Base-by-base conservation (phyloP, 768 basidiomycete genomes). In the Boletus barrowsii region DNA sequence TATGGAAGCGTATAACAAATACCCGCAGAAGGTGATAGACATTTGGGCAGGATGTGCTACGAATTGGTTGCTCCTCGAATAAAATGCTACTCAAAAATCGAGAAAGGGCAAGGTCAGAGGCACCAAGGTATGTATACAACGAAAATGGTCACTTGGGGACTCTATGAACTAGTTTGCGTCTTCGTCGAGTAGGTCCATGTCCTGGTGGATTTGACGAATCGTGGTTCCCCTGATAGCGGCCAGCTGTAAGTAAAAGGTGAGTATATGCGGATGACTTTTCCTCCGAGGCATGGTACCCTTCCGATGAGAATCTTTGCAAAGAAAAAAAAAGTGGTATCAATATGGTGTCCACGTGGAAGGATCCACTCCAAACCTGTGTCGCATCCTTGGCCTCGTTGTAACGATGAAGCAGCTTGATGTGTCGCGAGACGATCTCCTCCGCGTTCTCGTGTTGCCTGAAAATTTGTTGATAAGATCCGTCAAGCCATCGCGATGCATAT, bases 351-450 rank as follows among this genome's bases (percentile, higher is more conserved):
- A 17, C 18, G 36, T 52, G 42, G 42, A 5, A 36, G 15, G 0
- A 29, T 45, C 49, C 15, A 52, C 33, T 32, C 46, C 47, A 20
- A 35, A 83, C 89, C 83, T 91, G 90, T 0, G 87, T 78, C 5
- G 88, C 90, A 66, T 92, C 90, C 64, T 91, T 91, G 10, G 87
- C 81, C 66, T 91, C 90, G 56, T 91, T 91, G 57, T 90, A 92
- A 36, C 73, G 75, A 67, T 91, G 90, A 35, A 90, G 72, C 4
- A 88, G 73, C 59, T 79, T 80, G 67, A 90, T 90, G 61, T 90
- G 87, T 14, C 74, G 71, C 56, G 83, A 82, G 22, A 87, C 81
- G 9, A 87, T 80, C 46, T 71, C 72, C 41, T 84, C 80, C 0
- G 85, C 79, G 47, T 84, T 79, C 54, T 77, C 75, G 42, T 67